A percentile compares a stretch with the other conserved stretches of the same genome.
phyloP scores from a whole-genome alignment of 2,329 filamentous ascomycete genomes.

The Trichoderma cornu-damae region DNA sequence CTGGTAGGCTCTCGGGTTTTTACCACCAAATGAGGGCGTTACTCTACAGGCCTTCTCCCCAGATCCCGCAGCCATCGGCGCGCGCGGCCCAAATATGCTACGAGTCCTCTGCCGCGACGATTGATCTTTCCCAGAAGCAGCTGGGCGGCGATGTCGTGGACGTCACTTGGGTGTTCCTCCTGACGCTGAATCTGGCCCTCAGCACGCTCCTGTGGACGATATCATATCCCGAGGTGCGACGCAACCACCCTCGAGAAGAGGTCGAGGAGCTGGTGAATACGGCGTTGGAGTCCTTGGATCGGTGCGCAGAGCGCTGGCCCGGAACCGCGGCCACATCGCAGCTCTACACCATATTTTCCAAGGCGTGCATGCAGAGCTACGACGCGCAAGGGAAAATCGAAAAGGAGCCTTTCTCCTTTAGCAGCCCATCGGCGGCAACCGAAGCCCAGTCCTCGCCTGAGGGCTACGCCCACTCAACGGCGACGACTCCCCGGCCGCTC shows the following conservation, averaged over 20 bases:
- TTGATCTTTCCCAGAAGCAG: constrained; percentile 74
- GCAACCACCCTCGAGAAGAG: constrained; percentile 65
- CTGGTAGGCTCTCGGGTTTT: constrained; percentile 55
- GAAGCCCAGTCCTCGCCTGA: constrained; percentile 33
- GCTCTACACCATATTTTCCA: constrained; percentile 79
- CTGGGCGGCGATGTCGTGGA: constrained; percentile 72
- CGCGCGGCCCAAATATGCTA: constrained; percentile 78
- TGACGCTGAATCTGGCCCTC: constrained; percentile 84
- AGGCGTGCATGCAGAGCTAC: constrained; percentile 84
- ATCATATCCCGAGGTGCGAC: constrained; percentile 78
- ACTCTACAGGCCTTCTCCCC: constrained; percentile 84
- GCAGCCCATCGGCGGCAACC: constrained; percentile 32
- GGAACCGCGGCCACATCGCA: constrained; percentile 79
- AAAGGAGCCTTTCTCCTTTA: constrained; percentile 30
- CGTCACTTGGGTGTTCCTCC: constrained; percentile 88
- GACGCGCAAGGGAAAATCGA: constrained; percentile 45
- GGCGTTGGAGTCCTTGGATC: constrained; percentile 71
- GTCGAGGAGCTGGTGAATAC: constrained; percentile 69
- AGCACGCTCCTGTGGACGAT: constrained; percentile 90
- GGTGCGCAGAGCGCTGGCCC: constrained; percentile 84
- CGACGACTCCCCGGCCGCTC: constrained; percentile 32
- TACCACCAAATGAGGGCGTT: constrained; percentile 87
- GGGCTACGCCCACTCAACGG: constrained; percentile 25
- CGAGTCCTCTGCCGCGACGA: constrained; percentile 75
- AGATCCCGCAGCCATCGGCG: constrained; percentile 78